These are phyloP conservation scores for Eucalyptus erythrocorys DNA, from an alignment of 345 rosid species.

Conservation along the genomic window DNA sequence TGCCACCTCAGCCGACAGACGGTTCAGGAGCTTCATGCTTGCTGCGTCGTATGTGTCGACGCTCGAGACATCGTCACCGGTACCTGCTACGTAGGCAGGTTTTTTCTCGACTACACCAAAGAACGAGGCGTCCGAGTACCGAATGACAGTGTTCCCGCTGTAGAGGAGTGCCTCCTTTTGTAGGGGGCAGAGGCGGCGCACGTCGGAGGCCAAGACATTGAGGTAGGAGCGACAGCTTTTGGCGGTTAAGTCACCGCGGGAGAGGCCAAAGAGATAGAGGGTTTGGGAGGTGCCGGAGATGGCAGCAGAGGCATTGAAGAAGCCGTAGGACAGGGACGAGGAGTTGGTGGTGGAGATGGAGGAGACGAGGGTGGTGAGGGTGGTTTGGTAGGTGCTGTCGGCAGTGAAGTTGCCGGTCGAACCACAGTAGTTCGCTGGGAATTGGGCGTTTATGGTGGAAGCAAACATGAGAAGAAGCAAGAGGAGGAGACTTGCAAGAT, in stretches of 20 bases:
- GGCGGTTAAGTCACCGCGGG: neutral
- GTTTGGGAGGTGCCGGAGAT: neutral
- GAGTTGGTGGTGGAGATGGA: neutral
- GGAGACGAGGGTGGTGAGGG: neutral
- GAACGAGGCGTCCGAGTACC: no score
- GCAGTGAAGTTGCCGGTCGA: neutral
- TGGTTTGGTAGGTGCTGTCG: neutral
- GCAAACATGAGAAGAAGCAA: neutral
- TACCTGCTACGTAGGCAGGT: accelerated
- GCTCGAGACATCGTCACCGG: neutral
- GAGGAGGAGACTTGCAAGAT: neutral
- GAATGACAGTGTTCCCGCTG: neutral
- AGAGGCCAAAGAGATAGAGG: neutral
- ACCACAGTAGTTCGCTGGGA: neutral
- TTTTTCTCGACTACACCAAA: neutral
- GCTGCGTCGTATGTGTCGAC: neutral
- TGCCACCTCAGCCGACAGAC: neutral
- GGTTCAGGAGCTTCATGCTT: neutral
- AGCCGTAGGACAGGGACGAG: neutral
- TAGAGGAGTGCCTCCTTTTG: neutral
- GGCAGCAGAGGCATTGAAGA: neutral
- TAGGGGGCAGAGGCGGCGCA: neutral
- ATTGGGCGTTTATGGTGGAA: neutral
- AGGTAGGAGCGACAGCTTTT: neutral
- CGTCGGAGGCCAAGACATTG: neutral